Conservation (phyloP, 768 basidiomycete genomes). For the Lentinula raphanica region DNA sequence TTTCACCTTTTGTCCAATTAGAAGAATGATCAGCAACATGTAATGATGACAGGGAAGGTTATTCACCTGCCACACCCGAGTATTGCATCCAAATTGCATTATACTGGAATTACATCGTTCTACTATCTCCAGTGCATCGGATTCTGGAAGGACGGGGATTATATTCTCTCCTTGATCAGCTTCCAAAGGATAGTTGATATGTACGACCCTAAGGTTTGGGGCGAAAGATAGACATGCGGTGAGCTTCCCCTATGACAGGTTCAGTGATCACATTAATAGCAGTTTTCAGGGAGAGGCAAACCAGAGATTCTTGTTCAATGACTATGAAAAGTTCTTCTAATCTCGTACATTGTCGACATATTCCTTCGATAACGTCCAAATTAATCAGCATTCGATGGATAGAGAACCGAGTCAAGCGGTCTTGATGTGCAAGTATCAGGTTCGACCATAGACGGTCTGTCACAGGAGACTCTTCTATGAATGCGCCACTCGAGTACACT, state of each 20-base stretch:
- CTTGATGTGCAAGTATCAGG: slow-evolving; percentile 46
- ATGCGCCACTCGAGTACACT: slow-evolving; percentile 48
- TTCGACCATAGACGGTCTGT: slow-evolving; percentile 45
- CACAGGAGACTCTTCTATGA: slow-evolving; percentile 29
- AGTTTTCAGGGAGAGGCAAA: slow-evolving; percentile 16
- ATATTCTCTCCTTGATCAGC: not conserved
- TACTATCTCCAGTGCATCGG: not conserved
- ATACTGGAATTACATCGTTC: not conserved
- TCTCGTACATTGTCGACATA: slow-evolving; percentile 48
- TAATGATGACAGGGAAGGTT: not conserved
- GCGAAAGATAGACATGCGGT: not conserved
- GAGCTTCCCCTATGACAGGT: not conserved
- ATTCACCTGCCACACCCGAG: slow-evolving; percentile 6
- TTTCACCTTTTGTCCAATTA: not conserved
- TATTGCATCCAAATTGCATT: slow-evolving; percentile 7
- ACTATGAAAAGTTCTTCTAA: slow-evolving; percentile 66
- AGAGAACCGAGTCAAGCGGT: slow-evolving; percentile 50
- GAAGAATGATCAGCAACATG: not conserved
- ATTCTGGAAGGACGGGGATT: not conserved
- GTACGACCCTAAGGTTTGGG: not conserved
- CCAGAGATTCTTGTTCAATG: slow-evolving; percentile 41
- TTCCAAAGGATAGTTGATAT: slow-evolving; percentile 2
- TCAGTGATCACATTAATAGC: not conserved
- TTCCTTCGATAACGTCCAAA: slow-evolving; percentile 40
- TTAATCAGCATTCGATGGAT: slow-evolving; percentile 60